Percentiles rank a stretch among this genome's conserved stretches.
Evolutionary conservation across 1,284 basidiomycete species (phyloP).

Genomic region (Leccinum pachyderme): DNA sequence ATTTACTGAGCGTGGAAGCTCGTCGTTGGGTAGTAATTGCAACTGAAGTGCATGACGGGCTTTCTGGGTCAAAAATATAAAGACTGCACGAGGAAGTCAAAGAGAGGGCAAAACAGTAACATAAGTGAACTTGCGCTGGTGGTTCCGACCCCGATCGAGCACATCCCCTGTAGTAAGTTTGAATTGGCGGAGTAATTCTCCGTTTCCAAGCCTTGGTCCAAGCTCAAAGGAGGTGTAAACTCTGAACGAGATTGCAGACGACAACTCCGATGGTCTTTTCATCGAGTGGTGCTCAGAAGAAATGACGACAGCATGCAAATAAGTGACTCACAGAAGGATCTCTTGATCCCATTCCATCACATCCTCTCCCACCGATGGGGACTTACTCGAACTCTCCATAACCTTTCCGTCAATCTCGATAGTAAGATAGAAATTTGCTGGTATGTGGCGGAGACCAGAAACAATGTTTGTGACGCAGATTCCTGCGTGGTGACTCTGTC

Average conservation of each 20-base stretch:
- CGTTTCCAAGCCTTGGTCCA: not conserved
- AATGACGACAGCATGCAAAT: not conserved
- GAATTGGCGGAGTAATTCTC: not conserved
- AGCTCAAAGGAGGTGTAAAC: not conserved
- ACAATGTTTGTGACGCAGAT: not conserved
- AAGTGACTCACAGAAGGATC: not conserved
- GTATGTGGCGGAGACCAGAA: not conserved
- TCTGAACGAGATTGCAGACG: not conserved
- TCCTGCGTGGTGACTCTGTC: not conserved
- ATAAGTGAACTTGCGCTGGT: not conserved
- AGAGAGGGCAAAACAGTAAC: not conserved
- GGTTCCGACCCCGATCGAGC: not conserved
- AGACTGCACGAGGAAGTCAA: not conserved
- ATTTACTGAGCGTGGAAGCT: not conserved
- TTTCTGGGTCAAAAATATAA: not conserved
- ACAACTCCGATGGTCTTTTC: not conserved
- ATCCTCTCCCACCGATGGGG: not conserved
- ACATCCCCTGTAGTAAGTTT: not conserved
- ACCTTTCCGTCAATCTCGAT: not conserved
- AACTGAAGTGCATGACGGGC: not conserved
- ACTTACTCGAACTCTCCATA: not conserved
- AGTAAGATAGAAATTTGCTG: not conserved
- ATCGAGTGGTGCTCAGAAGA: not conserved
- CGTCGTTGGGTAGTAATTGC: not conserved
- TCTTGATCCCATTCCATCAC: not conserved